Conservation (phyloP, 495 filamentous ascomycete genomes). For the Cercophora sp. region DNA sequence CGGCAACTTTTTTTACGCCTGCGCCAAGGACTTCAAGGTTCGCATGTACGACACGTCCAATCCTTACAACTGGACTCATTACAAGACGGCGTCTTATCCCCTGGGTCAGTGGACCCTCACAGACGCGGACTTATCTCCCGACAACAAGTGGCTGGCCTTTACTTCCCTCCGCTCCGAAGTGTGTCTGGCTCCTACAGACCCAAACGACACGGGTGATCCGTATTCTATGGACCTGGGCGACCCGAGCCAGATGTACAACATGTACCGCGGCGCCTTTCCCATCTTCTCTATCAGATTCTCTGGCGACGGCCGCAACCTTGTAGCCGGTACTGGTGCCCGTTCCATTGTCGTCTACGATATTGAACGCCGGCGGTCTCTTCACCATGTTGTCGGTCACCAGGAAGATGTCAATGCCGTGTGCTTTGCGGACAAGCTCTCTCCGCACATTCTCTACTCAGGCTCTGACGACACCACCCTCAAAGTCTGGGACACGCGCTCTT, state of each 20-base stretch:
- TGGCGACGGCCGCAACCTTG: conserved; percentile 85
- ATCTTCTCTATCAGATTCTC: conserved; percentile 94
- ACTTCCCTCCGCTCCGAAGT: conserved; percentile 79
- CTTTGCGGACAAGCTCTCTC: conserved; percentile 83
- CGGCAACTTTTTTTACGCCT: conserved; percentile 97
- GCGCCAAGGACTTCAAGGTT: conserved; percentile 86
- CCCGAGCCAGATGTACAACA: conserved; percentile 19
- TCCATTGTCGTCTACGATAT: conserved; percentile 93
- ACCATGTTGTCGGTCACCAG: conserved; percentile 71
- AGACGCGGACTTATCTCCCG: conserved; percentile 85
- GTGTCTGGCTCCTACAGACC: conserved; percentile 82
- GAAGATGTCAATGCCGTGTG: conserved; percentile 97
- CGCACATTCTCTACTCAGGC: conserved; percentile 93
- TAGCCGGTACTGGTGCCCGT: conserved; percentile 76
- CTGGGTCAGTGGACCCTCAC: conserved; percentile 94
- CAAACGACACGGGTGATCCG: conserved; percentile 72
- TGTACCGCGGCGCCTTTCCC: conserved; percentile 43
- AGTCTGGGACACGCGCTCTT: conserved; percentile 91
- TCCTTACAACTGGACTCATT: conserved; percentile 91
- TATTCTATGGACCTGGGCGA: conserved; percentile 66
- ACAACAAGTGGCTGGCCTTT: conserved; percentile 88
- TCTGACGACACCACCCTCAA: conserved; percentile 93
- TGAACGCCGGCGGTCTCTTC: conserved; percentile 66
- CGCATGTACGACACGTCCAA: conserved; percentile 98
- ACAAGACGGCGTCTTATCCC: conserved; percentile 85